Evolutionary conservation across 495 filamentous ascomycete genomes (phyloP), one percentile per base, ranked within the genome.

Genomic region (Venustampulla echinocandica): DNA sequence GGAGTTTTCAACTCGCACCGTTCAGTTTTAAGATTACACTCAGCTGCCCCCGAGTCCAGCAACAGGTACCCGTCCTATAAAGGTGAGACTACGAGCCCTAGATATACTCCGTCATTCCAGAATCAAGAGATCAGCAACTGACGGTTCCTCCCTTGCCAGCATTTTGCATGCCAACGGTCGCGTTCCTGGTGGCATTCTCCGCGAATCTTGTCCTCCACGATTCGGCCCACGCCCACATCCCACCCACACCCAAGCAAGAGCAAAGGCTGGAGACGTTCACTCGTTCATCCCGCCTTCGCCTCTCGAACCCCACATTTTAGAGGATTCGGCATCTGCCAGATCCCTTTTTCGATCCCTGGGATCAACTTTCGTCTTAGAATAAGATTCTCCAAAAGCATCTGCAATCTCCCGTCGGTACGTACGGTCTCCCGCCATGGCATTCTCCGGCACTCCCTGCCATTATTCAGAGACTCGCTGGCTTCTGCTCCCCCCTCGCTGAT

Each of bases 241-340:
- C 40, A 19, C 46, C 36, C 42, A 27, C 32, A 45, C 17, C 42
- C 23, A 32, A 54, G 30, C 47, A 33, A 41, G 40, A 53, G 43
- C 42, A 44, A 44, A 56, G 52, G 54, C 46, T 57, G 57, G 57
- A 60, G 57, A 55, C 57, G 57, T 60, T 60, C 43, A 57, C 54
- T 60, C 57, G 57, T 55, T 57, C 48, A 55, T 60, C 57, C 48
- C 27, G 37, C 48, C 50, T 42, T 45, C 21, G 10, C 41, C 42
- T 51, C 37, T 46, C 51, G 37, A 36, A 52, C 42, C 36, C n/a
- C n/a, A 47, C 47, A 47, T 42, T 49, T 44, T 44, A 25, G 24
- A 41, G 36, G 48, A 11, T 35, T 50, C 32, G 33, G 24, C 24
- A 38, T 23, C 32, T 38, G 42, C 46, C 47, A 45, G 38, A 41